A percentile compares a stretch with the other conserved stretches of the same genome.
phyloP scores from a whole-genome alignment of 306 rosid genomes.

The Cicer chorassanicum region DNA sequence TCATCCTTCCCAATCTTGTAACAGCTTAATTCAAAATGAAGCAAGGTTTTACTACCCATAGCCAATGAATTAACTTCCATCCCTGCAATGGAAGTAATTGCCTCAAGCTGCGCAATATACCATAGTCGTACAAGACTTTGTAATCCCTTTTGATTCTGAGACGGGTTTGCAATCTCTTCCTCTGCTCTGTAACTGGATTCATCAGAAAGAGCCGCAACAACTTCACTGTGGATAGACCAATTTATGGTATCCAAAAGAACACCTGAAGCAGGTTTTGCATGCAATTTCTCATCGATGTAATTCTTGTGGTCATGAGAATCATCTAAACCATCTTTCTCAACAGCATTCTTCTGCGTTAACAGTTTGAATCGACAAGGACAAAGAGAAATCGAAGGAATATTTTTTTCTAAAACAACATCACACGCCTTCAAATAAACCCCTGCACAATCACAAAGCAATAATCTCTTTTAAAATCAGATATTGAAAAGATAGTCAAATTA shows the following conservation, averaged over 20 bases:
- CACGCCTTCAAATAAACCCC: slow-evolving; percentile 84
- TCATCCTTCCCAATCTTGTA: slow-evolving; percentile 50
- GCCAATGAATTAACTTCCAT: slow-evolving; percentile 63
- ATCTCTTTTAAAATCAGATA: slow-evolving; percentile 42
- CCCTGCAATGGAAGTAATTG: slow-evolving; percentile 65
- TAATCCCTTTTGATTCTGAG: slow-evolving; percentile 58
- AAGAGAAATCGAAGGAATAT: slow-evolving; percentile 62
- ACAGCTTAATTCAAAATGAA: slow-evolving; percentile 71
- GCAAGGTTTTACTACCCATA: slow-evolving; percentile 68
- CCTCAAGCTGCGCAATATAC: slow-evolving; percentile 75
- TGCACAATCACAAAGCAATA: slow-evolving; percentile 53
- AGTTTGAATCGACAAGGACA: slow-evolving; percentile 77
- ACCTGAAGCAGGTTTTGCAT: slow-evolving; percentile 53
- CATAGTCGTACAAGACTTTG: slow-evolving; percentile 67
- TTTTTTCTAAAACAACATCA: slow-evolving; percentile 54
- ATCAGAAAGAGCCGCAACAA: slow-evolving; percentile 57
- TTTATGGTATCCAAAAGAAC: slow-evolving; percentile 56
- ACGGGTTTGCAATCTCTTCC: slow-evolving; percentile 52
- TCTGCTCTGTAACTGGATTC: slow-evolving; percentile 59
- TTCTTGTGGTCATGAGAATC: slow-evolving; percentile 50
- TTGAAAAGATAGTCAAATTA: slow-evolving; percentile 32
- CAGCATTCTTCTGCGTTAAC: slow-evolving; percentile 50
- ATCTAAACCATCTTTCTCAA: slow-evolving; percentile 67
- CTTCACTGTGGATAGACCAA: slow-evolving; percentile 65
- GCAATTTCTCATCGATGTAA: slow-evolving; percentile 54